Base-by-base conservation (phyloP, 352 stramenopile genomes). In the Phytopythium oedochilum region DNA sequence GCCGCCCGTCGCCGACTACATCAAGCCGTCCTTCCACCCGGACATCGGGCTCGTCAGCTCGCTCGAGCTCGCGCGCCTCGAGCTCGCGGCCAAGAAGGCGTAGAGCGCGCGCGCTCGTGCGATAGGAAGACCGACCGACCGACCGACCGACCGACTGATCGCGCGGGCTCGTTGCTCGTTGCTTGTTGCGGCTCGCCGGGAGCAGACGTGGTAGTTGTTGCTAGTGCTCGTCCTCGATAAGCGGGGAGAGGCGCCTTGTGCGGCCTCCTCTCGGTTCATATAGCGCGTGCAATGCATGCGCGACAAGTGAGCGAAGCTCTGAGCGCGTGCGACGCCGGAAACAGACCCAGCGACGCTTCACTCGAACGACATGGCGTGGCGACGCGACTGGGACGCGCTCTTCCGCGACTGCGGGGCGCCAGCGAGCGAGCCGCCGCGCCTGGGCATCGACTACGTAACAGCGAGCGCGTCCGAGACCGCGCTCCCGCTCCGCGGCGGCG, bases 11-110 rank as follows among this genome's bases (percentile, higher is more conserved):
- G 68, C 81, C 32, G 68, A 75, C 54, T 92, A 92, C 69, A 94
- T 94, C 63, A 81, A 79, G 40, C 69, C 81, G 17, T 94, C 85
- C 40, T 92, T 94, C 73, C 83, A 94, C 73, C 59, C 71, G 43
- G 57, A 87, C 50, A 89, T 92, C 54, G 85, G 85, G 15, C 81
- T 94, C 50, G 83, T 94, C 56, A 92, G 84, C 61, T 89, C 84
- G 58, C 60, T 92, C 28, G 81, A 92, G 65, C 71, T 94, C 38
- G 81, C 84, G 2, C 81, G 82, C n/a, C 60, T 89, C 14, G 71
- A 75, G 55, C 66, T 90, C 43, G 49, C 80, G 40, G 47, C n/a
- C 29, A 53, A 53, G 47, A 26, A 53, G 29, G 18, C 29, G 23
- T 49, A 49, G 43, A 49, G 12, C 5, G n/a, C n/a, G n/a, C n/a